Evolutionary conservation across 768 basidiomycete species (phyloP), one percentile per base, ranked within the genome.

Genomic region (Amanita phalloides): DNA sequence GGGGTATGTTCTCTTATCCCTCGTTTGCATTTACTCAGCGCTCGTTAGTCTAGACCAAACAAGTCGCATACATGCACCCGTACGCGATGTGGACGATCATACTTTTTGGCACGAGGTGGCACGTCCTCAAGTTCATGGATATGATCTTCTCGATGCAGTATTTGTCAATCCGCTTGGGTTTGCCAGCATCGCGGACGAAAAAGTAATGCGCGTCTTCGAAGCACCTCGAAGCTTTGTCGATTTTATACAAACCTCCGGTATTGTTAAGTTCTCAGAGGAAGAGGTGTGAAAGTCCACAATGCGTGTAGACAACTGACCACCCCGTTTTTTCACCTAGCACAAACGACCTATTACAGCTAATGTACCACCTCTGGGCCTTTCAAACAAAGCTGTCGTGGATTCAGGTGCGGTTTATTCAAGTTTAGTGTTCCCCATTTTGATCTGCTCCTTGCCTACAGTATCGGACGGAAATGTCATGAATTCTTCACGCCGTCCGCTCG

Each of bases 101-200:
- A 23, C 14, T 13, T 14, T 37, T 8, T 95, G 92, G 92, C 86
- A 87, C 59, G 96, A 99, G 62, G 71, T 98, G 25, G 79, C 79
- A 25, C 82, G 96, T 3, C 96, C 96, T 17, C 96, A 99, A 66
- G 83, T 97, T 14, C 96, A 99, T 67, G 96, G 96, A 6, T 97
- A 98, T 64, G 93, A 97, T 61, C 70, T 98, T 35, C 72, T 94
- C 14, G 85, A 83, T 50, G 84, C 80, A 5, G 78, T 77, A 2
- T 94, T 91, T 64, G 73, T 95, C 43, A 75, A 77, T 53, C 71
- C 85, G 0, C 70, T 92, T 43, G 81, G 78, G 28, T 95, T 97
- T 62, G 85, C 84, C 17, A 94, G 90, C 58, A 84, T 92, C 43
- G 92, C 93, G 8, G 96, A 99, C 60, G 96, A 99, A 67, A 98